Evolutionary conservation across 495 filamentous ascomycete genomes (phyloP), one percentile per base, ranked within the genome.

Genomic region (Parmelia sp.): DNA sequence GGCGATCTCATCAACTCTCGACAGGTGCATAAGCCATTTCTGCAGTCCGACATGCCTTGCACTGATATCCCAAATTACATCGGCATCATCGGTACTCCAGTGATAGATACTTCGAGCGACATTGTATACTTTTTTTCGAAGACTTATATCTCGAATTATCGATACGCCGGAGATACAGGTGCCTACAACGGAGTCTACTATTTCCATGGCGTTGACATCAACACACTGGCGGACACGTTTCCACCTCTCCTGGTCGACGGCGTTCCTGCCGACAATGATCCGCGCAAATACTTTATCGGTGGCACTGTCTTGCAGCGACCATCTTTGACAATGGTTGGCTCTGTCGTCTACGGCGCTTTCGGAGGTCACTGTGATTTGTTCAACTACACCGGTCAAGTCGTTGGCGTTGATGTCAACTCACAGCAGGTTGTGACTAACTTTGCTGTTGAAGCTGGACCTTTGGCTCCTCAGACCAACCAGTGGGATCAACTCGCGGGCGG

Each of bases 51-150:
- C 37, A 71, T 78, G 29, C 69, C 71, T 35, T 79, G 77, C 45
- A 73, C 68, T 23, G 76, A 76, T 66, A 78, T 78, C 51, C 72
- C 71, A 10, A 69, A 76, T 59, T 71, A 60, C 21, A 73, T 74
- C 15, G 76, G 74, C n/a, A 73, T 77, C 39, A 71, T 69, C 14
- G 76, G 73, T n/a, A 78, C 75, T 11, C 74, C 73, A 29, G 62
- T 75, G 23, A 74, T 78, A 45, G 75, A 77, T 64, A 66, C 67
- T 29, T 42, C 35, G 35, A 75, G 75, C 4, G 74, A 75, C 56
- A 76, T 72, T 36, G 65, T 72, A 12, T 78, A 77, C 66, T 74
- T 78, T 39, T 78, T 66, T 58, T 68, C 75, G 7, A 79, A 79
- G 66, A 71, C 70, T n/a, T 78, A 79, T 58, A 65, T 70, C 15